A percentile compares a stretch with the other conserved stretches of the same genome.
Evolutionary conservation across 768 basidiomycete species (phyloP).

Genomic region (Arthromyces matolae): DNA sequence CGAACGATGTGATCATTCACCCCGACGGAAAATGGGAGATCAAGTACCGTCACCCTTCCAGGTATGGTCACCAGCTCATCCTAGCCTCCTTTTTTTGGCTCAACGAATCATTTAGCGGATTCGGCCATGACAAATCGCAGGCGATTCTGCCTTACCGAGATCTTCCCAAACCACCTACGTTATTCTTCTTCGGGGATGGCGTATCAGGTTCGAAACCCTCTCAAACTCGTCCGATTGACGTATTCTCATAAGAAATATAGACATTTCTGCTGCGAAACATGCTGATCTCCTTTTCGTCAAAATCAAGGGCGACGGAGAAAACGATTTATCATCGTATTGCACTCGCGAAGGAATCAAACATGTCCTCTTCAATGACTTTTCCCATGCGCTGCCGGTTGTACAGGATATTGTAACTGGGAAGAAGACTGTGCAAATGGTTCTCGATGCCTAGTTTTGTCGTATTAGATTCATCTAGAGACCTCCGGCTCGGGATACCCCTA

Average conservation of each 20-base stretch:
- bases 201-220: conserved; percentile 67
- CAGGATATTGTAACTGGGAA: conserved; percentile 68
- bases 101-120: conserved; percentile 49
- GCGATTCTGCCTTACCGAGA: conserved; percentile 90
- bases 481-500: too few relatives aligned
- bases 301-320: conserved; percentile 69
- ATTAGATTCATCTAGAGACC: too few relatives aligned
- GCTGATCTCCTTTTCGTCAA: conserved; percentile 97
- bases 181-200: conserved; percentile 98
- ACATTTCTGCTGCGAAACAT: conserved; percentile 88
- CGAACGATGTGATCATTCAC: conserved; percentile 78
- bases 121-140: conserved; percentile 94
- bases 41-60: conserved; percentile 84
- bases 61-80: conserved; percentile 35
- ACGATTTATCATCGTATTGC: conserved; percentile 86
- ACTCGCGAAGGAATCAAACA: conserved; percentile 73
- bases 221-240: neutral
- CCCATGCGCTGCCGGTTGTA: conserved; percentile 55
- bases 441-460: conserved; percentile 12
- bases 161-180: conserved; percentile 63
- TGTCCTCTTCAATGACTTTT: conserved; percentile 73
- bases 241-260: conserved; percentile 33
- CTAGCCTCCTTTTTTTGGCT: neutral
- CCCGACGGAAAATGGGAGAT: conserved; percentile 76
- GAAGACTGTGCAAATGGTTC: conserved; percentile 54